phyloP scores from a whole-genome alignment of 192 early-diverging fungal species.

The Backusella morwellensis region DNA sequence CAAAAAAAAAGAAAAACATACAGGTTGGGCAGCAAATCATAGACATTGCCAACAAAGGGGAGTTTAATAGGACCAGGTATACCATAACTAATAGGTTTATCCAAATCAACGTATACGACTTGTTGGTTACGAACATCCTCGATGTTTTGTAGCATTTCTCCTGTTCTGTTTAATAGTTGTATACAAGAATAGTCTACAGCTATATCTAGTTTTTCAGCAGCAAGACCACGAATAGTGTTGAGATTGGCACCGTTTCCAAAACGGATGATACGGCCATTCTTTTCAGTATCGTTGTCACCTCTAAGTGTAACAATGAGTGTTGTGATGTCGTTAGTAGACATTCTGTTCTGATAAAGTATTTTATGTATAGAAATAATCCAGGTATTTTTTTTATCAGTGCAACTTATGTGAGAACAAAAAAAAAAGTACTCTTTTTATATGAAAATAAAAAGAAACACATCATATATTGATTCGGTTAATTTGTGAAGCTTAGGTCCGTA shows the following conservation, averaged over 20 bases:
- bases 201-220: conserved; percentile 16
- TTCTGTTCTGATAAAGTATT: neutral
- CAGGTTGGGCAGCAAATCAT: conserved; percentile 23
- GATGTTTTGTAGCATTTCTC: conserved; percentile 3
- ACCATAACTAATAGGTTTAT: neutral
- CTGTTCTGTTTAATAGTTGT: neutral
- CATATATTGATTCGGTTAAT: too few species aligned
- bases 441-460: too few species aligned
- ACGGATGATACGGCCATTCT: conserved; percentile 17
- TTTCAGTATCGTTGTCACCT: neutral
- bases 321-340: neutral
- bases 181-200: neutral
- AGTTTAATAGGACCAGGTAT: conserved; percentile 13
- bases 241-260: conserved; percentile 16
- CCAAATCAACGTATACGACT: conserved; percentile 7
- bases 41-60: conserved; percentile 24
- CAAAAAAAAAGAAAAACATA: neutral
- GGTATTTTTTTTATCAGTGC: too few species aligned
- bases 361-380: too few species aligned
- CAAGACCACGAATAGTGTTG: conserved; percentile 11
- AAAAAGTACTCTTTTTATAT: too few species aligned
- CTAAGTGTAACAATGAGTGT: neutral
- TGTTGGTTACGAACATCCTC: conserved; percentile 17
- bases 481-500: too few species aligned
- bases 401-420: too few species aligned